Evolutionary conservation across 2,329 filamentous ascomycete species (phyloP).

Genomic region (Fonsecaea monophora): DNA sequence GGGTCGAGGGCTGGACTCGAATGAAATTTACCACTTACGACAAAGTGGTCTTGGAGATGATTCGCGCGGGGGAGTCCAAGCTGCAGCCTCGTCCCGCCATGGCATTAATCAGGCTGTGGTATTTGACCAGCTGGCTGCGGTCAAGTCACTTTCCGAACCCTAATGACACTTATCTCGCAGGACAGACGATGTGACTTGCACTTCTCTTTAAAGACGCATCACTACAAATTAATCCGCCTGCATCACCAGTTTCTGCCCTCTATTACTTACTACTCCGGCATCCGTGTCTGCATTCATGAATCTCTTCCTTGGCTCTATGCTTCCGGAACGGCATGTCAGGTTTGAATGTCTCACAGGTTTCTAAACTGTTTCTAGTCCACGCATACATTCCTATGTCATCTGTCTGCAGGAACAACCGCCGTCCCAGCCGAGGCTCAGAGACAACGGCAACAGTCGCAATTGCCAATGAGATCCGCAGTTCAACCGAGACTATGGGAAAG

Average conservation of each 20-base stretch:
- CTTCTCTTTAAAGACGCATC: neutral
- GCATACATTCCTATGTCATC: neutral
- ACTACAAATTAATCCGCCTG: neutral
- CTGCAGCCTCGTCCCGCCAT: conserved; percentile 4
- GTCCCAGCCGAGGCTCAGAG: no score
- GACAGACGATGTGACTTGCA: neutral
- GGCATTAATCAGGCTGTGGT: neutral
- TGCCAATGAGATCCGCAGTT: no score
- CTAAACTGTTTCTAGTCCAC: neutral
- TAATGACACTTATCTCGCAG: neutral
- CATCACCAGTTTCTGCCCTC: neutral
- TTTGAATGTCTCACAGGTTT: no score
- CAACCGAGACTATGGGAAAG: neutral
- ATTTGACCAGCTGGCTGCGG: neutral
- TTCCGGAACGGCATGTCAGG: neutral
- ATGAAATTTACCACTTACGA: conserved; percentile 11
- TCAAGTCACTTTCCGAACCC: neutral
- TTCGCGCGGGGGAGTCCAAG: conserved; percentile 7
- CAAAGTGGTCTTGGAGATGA: conserved; percentile 15
- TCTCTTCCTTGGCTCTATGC: neutral
- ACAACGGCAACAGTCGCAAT: no score
- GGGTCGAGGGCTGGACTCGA: conserved; percentile 3
- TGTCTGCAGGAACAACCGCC: neutral
- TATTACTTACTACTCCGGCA: no score
- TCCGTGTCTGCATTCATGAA: neutral